Conservation (phyloP, 257 asterid species). For the Cruciata laevipes region DNA sequence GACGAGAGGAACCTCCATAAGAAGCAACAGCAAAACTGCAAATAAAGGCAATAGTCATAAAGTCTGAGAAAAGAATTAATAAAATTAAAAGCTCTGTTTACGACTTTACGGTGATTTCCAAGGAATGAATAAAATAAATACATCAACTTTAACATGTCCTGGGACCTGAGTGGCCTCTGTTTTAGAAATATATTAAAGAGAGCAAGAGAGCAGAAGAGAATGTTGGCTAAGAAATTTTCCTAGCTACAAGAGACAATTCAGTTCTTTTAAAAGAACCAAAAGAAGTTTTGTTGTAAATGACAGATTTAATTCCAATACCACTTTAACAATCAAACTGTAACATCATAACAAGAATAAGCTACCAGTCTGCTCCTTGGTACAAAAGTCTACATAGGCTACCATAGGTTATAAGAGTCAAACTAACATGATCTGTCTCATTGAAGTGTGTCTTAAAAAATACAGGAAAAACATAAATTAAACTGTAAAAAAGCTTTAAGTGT, state of each 20-base stretch:
- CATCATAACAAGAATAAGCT: not conserved
- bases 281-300: not conserved
- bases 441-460: not conserved
- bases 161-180: not conserved
- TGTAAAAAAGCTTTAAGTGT: not conserved
- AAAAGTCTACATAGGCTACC: not conserved
- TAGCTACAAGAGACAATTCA: not conserved
- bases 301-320: not conserved
- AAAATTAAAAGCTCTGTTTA: not conserved
- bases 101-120: not conserved
- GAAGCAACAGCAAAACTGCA: constrained; percentile 92
- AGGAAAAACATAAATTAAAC: not conserved
- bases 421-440: not conserved
- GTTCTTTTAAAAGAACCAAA: not conserved
- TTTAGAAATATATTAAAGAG: not conserved
- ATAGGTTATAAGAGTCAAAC: constrained; percentile 3
- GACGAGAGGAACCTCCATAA: constrained; percentile 60
- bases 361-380: not conserved
- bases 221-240: not conserved
- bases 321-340: not conserved
- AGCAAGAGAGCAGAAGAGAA: not conserved
- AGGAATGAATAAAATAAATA: not conserved
- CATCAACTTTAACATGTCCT: not conserved
- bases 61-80: not conserved
- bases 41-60: constrained; percentile 12